These are phyloP conservation scores for Penicillium nucicola DNA, from an alignment of 495 filamentous ascomycete genomes.

Conservation along the genomic window DNA sequence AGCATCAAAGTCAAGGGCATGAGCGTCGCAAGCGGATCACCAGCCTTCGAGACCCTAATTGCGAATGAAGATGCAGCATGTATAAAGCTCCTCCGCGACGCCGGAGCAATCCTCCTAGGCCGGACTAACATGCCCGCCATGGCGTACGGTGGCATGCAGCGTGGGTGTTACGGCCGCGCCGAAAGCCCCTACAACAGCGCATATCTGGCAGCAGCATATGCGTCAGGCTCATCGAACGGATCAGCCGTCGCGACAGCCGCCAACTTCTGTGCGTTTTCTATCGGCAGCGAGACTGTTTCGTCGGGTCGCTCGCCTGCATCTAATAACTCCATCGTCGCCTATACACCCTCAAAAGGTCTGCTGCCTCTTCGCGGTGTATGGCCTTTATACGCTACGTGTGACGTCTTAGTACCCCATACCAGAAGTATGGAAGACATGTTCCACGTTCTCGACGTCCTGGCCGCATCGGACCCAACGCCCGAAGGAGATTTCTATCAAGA, in stretches of 20 bases:
- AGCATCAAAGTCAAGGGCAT: conserved; percentile 69
- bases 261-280: conserved; percentile 35
- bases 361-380: conserved; percentile 34
- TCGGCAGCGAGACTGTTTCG: conserved; percentile 37
- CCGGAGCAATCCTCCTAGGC: conserved; percentile 65
- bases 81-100: conserved; percentile 53
- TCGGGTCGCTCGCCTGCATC: conserved; percentile 38
- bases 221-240: conserved; percentile 37
- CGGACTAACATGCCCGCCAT: conserved; percentile 42
- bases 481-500: conserved; percentile 36
- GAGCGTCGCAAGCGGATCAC: conserved; percentile 50
- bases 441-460: conserved; percentile 30
- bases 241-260: conserved; percentile 35
- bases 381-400: conserved; percentile 36
- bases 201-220: conserved; percentile 34
- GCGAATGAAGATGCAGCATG: conserved; percentile 65
- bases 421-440: conserved; percentile 31
- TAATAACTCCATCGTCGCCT: conserved; percentile 35
- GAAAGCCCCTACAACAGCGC: conserved; percentile 34
- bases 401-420: conserved; percentile 36
- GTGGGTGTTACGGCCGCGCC: conserved; percentile 34
- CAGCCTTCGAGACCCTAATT: conserved; percentile 56
- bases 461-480: conserved; percentile 21
- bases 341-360: conserved; percentile 36
- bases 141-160: conserved; percentile 42